Evolutionary conservation across 495 filamentous ascomycete genomes (phyloP).

Genomic region (Xylaria bambusicola): DNA sequence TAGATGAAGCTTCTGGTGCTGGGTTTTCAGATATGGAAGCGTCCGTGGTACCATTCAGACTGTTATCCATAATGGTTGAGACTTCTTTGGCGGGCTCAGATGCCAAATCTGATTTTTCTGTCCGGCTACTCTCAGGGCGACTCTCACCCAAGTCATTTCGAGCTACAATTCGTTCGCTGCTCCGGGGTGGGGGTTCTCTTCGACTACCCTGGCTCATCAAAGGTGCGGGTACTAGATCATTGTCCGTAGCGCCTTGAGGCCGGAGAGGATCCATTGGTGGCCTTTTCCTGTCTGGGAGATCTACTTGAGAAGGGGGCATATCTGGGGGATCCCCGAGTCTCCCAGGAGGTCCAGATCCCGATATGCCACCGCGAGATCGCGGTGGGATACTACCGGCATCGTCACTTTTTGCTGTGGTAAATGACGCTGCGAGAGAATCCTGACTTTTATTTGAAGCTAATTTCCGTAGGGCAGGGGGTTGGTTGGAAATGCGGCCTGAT

Average conservation of each 20-base stretch:
- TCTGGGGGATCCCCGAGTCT: constrained; percentile 41
- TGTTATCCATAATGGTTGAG: constrained; percentile 14
- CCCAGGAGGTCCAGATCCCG: constrained; percentile 37
- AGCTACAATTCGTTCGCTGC: constrained; percentile 44
- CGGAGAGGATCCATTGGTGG: constrained; percentile 56
- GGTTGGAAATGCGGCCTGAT: constrained; percentile 44
- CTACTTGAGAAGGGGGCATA: constrained; percentile 39
- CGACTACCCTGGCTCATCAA: constrained; percentile 52
- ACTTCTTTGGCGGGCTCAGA: constrained; percentile 18
- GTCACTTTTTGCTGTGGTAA: constrained; percentile 46
- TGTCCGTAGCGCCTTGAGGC: constrained; percentile 40
- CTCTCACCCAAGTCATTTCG: constrained; percentile 38
- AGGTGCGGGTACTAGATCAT: constrained; percentile 54
- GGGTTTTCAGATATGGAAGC: constrained; percentile 26
- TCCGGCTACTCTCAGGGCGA: constrained; percentile 20
- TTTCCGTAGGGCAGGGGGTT: constrained; percentile 44
- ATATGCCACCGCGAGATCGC: constrained; percentile 48
- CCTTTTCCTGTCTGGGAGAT: constrained; percentile 53
- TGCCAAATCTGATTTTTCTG: constrained; percentile 15
- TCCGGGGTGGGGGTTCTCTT: constrained; percentile 50
- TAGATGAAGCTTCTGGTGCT: constrained; percentile 22
- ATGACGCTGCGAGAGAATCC: constrained; percentile 53
- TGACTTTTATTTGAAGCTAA: constrained; percentile 53
- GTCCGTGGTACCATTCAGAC: constrained; percentile 23
- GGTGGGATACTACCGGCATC: constrained; percentile 51